Evolutionary conservation across 2,329 filamentous ascomycete species (phyloP), one percentile per base, ranked within the genome.

Genomic region (Colletotrichum brevisporum): DNA sequence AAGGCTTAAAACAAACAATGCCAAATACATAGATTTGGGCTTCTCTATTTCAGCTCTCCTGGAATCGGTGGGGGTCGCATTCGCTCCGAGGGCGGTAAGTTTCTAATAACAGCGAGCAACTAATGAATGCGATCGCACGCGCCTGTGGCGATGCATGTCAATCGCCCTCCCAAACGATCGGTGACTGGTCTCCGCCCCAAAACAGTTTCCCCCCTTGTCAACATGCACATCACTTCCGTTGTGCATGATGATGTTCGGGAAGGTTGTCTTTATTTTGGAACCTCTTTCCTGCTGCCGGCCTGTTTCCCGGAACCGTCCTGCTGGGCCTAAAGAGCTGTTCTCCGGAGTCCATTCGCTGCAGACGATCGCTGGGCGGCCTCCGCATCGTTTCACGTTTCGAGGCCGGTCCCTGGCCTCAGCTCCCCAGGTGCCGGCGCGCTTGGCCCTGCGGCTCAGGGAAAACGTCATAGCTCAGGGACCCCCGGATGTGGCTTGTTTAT

Each of bases 371-470:
- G 59, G 65, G 65, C 65, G 59, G 65, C 59, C 65, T 67, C 59
- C 53, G 59, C 59, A 58, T 63, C 43, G 65, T 67, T 67, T 67
- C 65, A 67, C 27, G 65, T 67, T 58, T 67, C 53, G 53, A 48
- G 47, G 60, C 36, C 53, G 43, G 59, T 58, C 45, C 59, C 59
- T 52, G 65, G 52, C 53, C 52, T 48, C 47, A 54, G 53, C 53
- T 52, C 52, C 45, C 24, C 26, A 21, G 41, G 15, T 36, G 51
- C 43, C 53, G 26, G 52, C 45, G n/a, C 53, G 65, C 60, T 27
- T 57, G 59, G 57, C 63, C 45, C 45, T 63, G 64, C 60, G 18
- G 60, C 47, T 63, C 59, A 39, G 26, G 41, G 39, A 52, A 56
- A 26, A 67, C 59, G 65, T 63, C 59, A 63, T 67, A 53, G 53